These are phyloP conservation scores for Bjerkandera adusta DNA, from an alignment of 1,284 basidiomycete species.

Conservation along the genomic window DNA sequence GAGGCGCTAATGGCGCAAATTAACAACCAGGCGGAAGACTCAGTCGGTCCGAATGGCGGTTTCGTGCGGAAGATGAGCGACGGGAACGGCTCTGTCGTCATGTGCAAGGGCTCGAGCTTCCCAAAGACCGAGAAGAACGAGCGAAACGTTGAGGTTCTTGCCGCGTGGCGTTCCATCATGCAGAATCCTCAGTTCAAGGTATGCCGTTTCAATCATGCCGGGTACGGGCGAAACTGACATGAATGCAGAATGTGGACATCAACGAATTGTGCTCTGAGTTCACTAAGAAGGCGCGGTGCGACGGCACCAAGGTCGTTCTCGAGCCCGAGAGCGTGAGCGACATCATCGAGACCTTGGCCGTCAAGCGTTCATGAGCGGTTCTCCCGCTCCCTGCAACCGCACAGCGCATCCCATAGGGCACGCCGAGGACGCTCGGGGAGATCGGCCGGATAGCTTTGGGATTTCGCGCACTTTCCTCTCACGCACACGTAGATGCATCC, in stretches of 20 bases:
- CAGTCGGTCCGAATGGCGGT: constrained; percentile 11
- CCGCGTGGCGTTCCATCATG: constrained; percentile 73
- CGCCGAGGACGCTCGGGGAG: constrained; percentile 3
- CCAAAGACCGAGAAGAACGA: constrained; percentile 68
- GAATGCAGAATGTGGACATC: constrained; percentile 64
- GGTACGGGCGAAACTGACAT: constrained; percentile 11
- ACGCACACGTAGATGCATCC: no score
- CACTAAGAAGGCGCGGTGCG: constrained; percentile 74
- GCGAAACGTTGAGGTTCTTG: constrained; percentile 70
- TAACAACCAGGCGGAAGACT: constrained; percentile 15
- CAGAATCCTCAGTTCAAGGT: constrained; percentile 68
- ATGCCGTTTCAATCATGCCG: constrained; percentile 13
- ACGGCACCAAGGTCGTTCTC: constrained; percentile 76
- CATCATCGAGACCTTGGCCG: constrained; percentile 55
- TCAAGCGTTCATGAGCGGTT: constrained; percentile 10
- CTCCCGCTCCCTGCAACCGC: not conserved
- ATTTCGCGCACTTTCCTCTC: no score
- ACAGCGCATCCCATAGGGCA: constrained; percentile 1
- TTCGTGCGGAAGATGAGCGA: constrained; percentile 26
- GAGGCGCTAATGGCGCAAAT: constrained; percentile 26
- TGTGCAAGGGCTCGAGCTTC: constrained; percentile 60
- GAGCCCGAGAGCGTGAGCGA: constrained; percentile 66
- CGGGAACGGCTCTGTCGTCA: constrained; percentile 44
- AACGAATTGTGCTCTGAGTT: constrained; percentile 76
- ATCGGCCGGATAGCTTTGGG: no score